These are phyloP conservation scores for Sporisorium scitamineum DNA, from an alignment of 1,284 basidiomycete species.

Conservation along the genomic window DNA sequence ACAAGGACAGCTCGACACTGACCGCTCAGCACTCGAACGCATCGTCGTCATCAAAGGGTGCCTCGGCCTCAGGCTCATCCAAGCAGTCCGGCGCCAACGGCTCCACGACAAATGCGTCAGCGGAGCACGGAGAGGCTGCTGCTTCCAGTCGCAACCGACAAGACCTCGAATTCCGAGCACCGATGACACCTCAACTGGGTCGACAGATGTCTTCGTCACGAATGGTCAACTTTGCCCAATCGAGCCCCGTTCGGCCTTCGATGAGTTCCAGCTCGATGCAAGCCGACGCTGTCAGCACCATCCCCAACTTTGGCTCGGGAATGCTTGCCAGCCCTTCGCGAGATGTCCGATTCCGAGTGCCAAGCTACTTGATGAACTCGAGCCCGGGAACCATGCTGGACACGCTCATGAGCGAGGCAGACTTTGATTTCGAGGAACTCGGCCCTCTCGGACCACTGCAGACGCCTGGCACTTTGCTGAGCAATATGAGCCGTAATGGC, in stretches of 20 bases:
- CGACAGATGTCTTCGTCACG: constrained; percentile 15
- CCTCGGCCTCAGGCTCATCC: background rate
- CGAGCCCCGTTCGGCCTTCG: constrained; percentile 50
- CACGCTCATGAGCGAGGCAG: constrained; percentile 61
- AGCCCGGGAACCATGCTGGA: constrained; percentile 64
- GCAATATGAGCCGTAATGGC: constrained; percentile 19
- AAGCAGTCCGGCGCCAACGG: constrained; percentile 12
- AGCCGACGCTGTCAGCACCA: constrained; percentile 23
- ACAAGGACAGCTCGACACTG: constrained; percentile 8
- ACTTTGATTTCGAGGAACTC: constrained; percentile 59
- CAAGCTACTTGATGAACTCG: constrained; percentile 61
- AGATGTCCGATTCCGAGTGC: constrained; percentile 54
- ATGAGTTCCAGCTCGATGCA: constrained; percentile 40
- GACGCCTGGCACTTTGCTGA: constrained; percentile 42
- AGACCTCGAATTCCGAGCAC: constrained; percentile 21
- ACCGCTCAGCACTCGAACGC: background rate
- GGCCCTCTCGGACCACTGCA: constrained; percentile 35
- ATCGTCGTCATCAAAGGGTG: background rate
- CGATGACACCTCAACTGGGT: constrained; percentile 15
- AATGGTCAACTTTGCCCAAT: constrained; percentile 47
- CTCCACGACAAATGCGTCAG: background rate
- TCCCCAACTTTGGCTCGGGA: constrained; percentile 15
- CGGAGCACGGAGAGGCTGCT: background rate
- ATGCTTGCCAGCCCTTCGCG: constrained; percentile 43
- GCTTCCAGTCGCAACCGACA: constrained; percentile 1